Conservation (phyloP, 148 eudicot genomes). For the Silene conica region DNA sequence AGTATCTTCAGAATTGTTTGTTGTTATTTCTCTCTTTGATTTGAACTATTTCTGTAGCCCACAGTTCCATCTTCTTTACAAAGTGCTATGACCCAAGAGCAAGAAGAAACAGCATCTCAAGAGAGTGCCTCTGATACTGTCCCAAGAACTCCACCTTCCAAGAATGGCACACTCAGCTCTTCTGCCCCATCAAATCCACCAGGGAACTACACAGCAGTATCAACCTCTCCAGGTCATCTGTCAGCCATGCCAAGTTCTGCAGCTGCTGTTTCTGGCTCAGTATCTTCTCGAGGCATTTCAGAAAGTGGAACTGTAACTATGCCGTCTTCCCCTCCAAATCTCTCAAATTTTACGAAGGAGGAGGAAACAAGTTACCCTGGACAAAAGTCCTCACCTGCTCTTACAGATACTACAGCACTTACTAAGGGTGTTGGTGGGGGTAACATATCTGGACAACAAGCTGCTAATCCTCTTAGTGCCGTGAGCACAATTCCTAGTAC, state of each 20-base stretch:
- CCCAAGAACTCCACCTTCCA: slow-evolving; percentile 76
- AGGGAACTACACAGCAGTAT: slow-evolving; percentile 37
- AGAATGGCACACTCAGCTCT: slow-evolving; percentile 46
- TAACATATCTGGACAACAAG: slow-evolving; percentile 50
- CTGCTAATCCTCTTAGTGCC: slow-evolving; percentile 46
- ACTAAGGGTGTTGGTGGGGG: slow-evolving; percentile 58
- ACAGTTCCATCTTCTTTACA: slow-evolving; percentile 47
- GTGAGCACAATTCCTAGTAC: slow-evolving; percentile 49
- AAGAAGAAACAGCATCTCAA: slow-evolving; percentile 56
- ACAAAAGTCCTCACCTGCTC: slow-evolving; percentile 64
- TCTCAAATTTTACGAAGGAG: slow-evolving; percentile 54
- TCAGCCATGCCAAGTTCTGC: slow-evolving; percentile 41
- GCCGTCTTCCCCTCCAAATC: slow-evolving; percentile 44
- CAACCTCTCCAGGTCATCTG: slow-evolving; percentile 31
- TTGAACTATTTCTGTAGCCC: slow-evolving; percentile 31
- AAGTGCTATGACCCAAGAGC: slow-evolving; percentile 55
- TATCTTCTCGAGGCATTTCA: slow-evolving; percentile 36
- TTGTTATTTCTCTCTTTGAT: slow-evolving; percentile 6
- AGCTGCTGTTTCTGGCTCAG: slow-evolving; percentile 32
- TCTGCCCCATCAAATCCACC: slow-evolving; percentile 54
- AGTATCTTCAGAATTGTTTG: background rate
- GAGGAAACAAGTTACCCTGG: slow-evolving; percentile 65
- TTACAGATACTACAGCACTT: slow-evolving; percentile 47
- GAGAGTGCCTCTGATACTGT: slow-evolving; percentile 54
- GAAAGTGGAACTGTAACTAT: slow-evolving; percentile 39